Evolutionary conservation across 1,284 basidiomycete species (phyloP).

Genomic region (Fomitiporia mediterranea): DNA sequence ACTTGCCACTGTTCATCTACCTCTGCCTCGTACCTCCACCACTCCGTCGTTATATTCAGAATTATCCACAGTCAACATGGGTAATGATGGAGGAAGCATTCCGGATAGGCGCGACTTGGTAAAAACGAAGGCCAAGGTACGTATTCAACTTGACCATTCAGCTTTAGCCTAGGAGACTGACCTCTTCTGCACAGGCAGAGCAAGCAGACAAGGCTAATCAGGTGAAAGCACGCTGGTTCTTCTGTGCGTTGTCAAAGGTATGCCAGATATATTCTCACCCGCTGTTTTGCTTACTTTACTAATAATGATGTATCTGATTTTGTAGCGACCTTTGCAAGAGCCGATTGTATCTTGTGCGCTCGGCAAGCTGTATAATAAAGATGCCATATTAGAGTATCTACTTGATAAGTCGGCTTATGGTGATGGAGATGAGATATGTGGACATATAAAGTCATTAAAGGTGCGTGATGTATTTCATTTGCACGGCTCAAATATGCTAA

Average conservation of each 20-base stretch:
- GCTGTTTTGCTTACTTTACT: not conserved
- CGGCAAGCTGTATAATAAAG: conserved; percentile 93
- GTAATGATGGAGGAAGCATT: conserved; percentile 84
- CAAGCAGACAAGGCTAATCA: conserved; percentile 85
- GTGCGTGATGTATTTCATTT: conserved; percentile 34
- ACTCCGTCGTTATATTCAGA: no score
- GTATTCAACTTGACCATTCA: conserved; percentile 13
- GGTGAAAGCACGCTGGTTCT: conserved; percentile 81
- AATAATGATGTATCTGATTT: conserved; percentile 9
- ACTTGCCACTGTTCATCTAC: no score
- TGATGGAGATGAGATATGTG: conserved; percentile 80
- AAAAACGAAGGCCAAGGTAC: conserved; percentile 64
- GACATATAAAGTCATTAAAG: conserved; percentile 84
- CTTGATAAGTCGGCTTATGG: conserved; percentile 75
- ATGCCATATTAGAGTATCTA: conserved; percentile 83
- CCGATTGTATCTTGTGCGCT: conserved; percentile 86
- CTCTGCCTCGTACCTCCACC: no score
- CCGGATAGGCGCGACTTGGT: conserved; percentile 80
- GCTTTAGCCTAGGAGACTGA: not conserved
- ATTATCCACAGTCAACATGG: conserved; percentile 56
- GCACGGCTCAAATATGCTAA: not conserved
- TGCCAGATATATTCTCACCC: conserved; percentile 21
- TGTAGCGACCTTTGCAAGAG: conserved; percentile 72
- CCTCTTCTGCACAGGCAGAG: conserved; percentile 48
- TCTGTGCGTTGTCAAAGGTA: conserved; percentile 91